Conservation (phyloP, 208 protist genomes). For the Trypanosoma melophagium region DNA sequence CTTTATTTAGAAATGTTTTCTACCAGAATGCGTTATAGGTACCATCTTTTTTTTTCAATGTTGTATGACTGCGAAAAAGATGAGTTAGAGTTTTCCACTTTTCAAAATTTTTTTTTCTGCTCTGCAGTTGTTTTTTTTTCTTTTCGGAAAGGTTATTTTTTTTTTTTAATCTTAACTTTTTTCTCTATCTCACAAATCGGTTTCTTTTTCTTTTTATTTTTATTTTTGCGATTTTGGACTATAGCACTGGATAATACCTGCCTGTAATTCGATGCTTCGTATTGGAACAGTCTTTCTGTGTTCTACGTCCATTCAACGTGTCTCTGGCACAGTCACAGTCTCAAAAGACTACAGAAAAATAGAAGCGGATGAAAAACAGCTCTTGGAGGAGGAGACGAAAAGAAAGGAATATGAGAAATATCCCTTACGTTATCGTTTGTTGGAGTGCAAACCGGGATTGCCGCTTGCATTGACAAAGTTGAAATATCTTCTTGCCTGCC, state of each 20-base stretch:
- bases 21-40: too few relatives aligned
- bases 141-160: background rate
- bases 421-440: constrained; percentile 76
- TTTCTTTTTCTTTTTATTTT: too few relatives aligned
- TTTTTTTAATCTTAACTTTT: constrained; percentile 2
- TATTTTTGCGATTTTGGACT: too few relatives aligned
- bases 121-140: background rate
- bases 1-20: too few relatives aligned
- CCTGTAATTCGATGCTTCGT: background rate
- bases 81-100: too few relatives aligned
- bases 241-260: too few relatives aligned
- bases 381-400: constrained; percentile 45
- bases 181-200: background rate
- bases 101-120: too few relatives aligned
- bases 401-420: constrained; percentile 58
- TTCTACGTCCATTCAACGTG: constrained; percentile 44
- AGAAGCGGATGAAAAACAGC: constrained; percentile 45
- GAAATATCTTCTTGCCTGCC: constrained; percentile 79
- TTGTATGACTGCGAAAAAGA: too few relatives aligned
- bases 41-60: too few relatives aligned
- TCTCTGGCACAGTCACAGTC: constrained; percentile 32
- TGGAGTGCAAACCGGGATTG: constrained; percentile 72
- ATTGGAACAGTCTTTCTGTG: constrained; percentile 31
- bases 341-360: constrained; percentile 77
- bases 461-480: constrained; percentile 76